phyloP scores from a whole-genome alignment of 176 grass and related monocot genomes.

The Avena eriantha region DNA sequence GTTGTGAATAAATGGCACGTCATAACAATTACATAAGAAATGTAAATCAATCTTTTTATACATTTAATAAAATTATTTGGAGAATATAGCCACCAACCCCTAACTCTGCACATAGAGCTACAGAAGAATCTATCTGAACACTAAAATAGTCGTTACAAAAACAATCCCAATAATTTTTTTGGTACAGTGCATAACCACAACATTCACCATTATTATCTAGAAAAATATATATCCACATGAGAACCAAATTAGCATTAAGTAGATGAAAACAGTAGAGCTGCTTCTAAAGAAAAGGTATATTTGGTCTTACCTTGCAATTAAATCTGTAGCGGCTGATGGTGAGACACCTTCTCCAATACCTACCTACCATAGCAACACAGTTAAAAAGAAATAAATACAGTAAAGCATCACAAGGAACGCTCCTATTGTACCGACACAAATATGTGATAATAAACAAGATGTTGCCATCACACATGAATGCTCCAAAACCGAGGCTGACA shows the following conservation, averaged over 20 bases:
- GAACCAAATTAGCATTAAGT: slow-evolving; percentile 35
- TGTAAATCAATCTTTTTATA: not conserved
- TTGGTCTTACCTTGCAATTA: slow-evolving; percentile 81
- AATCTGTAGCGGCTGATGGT: slow-evolving; percentile 96
- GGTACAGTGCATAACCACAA: slow-evolving; percentile 26
- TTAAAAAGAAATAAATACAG: slow-evolving; percentile 19
- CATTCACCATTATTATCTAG: slow-evolving; percentile 8
- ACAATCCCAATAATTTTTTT: not conserved
- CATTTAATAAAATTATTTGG: slow-evolving; percentile 4
- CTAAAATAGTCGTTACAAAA: slow-evolving; percentile 4
- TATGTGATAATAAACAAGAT: slow-evolving; percentile 15
- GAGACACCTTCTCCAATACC: slow-evolving; percentile 99
- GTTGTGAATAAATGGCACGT: not conserved
- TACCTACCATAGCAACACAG: slow-evolving; percentile 68
- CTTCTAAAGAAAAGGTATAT: slow-evolving; percentile 9
- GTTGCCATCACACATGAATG: slow-evolving; percentile 19
- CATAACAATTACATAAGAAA: slow-evolving; percentile 16
- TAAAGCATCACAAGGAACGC: not conserved
- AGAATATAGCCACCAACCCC: not conserved
- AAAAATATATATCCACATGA: slow-evolving; percentile 40
- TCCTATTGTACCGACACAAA: not conserved
- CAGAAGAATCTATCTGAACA: slow-evolving; percentile 13
- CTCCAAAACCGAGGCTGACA: slow-evolving; percentile 27
- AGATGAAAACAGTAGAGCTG: not conserved
- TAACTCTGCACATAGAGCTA: slow-evolving; percentile 8